Percentiles rank a stretch among this genome's conserved stretches.
phyloP scores from a whole-genome alignment of 768 basidiomycete species.

The Suillus subalutaceus region DNA sequence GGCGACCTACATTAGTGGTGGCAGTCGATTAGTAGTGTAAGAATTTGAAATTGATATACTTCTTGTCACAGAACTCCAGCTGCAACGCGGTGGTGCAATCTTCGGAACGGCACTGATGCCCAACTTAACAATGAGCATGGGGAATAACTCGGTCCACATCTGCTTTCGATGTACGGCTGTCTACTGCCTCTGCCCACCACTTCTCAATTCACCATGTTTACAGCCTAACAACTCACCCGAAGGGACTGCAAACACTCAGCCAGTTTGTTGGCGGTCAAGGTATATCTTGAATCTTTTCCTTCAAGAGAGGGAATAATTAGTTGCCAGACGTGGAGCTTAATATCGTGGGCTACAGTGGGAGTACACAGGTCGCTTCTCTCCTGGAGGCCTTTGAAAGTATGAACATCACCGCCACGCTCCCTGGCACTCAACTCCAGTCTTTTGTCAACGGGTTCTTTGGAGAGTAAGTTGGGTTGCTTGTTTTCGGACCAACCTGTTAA shows the following conservation, averaged over 20 bases:
- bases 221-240: constrained; percentile 64
- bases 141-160: constrained; percentile 60
- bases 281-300: constrained; percentile 20
- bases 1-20: constrained; percentile 64
- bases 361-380: constrained; percentile 62
- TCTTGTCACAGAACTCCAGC: constrained; percentile 49
- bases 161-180: constrained; percentile 46
- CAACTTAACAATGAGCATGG: constrained; percentile 58
- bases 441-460: constrained; percentile 56
- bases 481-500: neutral
- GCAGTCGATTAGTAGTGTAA: neutral
- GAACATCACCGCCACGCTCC: constrained; percentile 56
- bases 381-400: constrained; percentile 63
- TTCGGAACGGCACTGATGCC: constrained; percentile 68
- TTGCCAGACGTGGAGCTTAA: constrained; percentile 53
- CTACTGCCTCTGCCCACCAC: neutral
- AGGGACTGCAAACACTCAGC: constrained; percentile 62
- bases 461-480: constrained; percentile 38
- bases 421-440: constrained; percentile 61
- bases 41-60: neutral
- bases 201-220: constrained; percentile 9
- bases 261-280: constrained; percentile 69
- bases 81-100: constrained; percentile 50
- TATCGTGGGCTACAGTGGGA: constrained; percentile 61
- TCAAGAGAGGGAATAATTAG: constrained; percentile 2